Evolutionary conservation across 2,329 filamentous ascomycete genomes (phyloP).

Genomic region (Xylaria sp.): DNA sequence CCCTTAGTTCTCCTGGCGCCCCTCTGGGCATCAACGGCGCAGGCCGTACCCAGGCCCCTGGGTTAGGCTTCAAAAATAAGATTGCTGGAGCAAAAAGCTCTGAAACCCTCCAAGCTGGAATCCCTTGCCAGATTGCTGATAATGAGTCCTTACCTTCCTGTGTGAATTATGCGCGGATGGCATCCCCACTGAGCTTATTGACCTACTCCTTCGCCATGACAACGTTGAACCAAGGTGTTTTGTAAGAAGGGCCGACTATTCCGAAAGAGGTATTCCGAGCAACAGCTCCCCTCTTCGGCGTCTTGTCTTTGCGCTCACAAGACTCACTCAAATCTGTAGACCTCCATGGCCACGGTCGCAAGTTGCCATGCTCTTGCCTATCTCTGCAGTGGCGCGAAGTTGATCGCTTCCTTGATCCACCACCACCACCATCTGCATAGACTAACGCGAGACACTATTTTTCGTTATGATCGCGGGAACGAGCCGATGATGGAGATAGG

Average conservation of each 20-base stretch:
- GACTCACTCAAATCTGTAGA: slow-evolving; percentile 4
- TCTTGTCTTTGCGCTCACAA: slow-evolving; percentile 2
- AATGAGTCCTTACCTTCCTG: slow-evolving; percentile 6
- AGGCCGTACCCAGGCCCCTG: slow-evolving; percentile 1
- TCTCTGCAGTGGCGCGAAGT: neutral
- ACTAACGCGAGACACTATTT: neutral
- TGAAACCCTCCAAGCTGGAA: slow-evolving; percentile 2
- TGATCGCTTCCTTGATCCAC: slow-evolving; percentile 7
- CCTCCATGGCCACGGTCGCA: neutral
- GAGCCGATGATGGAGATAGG: slow-evolving; percentile 3
- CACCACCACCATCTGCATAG: slow-evolving; percentile 8
- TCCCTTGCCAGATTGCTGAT: slow-evolving; percentile 3
- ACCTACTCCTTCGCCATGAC: slow-evolving; percentile 3
- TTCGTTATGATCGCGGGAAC: neutral
- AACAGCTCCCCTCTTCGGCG: neutral
- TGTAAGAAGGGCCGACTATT: slow-evolving; percentile 23
- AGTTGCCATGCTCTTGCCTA: neutral
- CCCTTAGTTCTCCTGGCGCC: neutral
- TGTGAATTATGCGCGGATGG: slow-evolving; percentile 2
- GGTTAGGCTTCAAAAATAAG: slow-evolving; percentile 35
- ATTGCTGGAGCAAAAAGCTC: slow-evolving; percentile 19
- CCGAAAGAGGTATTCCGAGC: slow-evolving; percentile 31
- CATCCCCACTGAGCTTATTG: slow-evolving; percentile 11
- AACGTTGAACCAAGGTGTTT: slow-evolving; percentile 21
- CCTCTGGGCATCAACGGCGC: slow-evolving; percentile 23